Percentiles rank a stretch among this genome's conserved stretches.
These are phyloP conservation scores for Lenwebbia sp. DNA, from an alignment of 345 rosid genomes.

Conservation along the genomic window DNA sequence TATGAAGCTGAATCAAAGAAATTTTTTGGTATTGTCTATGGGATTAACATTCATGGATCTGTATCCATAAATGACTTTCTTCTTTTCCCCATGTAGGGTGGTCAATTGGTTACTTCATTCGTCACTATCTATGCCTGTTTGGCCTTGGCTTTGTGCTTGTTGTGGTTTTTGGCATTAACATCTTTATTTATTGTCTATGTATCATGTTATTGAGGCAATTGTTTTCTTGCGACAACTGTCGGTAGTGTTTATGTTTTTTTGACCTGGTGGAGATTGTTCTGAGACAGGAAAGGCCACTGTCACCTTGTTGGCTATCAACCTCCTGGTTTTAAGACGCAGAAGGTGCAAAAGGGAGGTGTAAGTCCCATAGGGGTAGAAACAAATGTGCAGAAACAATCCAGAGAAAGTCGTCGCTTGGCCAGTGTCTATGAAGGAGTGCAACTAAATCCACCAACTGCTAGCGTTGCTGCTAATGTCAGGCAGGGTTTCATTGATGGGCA, in stretches of 20 bases:
- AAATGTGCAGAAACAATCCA: constrained; percentile 12
- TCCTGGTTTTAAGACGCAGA: constrained; percentile 7
- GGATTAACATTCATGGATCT: not conserved
- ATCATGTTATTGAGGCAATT: not conserved
- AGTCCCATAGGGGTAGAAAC: not conserved
- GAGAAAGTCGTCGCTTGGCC: not conserved
- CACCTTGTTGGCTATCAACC: constrained; percentile 38
- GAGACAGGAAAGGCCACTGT: constrained; percentile 45
- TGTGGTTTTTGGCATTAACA: not conserved
- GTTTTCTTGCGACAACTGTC: not conserved
- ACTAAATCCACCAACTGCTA: constrained; percentile 5
- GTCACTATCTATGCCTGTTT: not conserved
- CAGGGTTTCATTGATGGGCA: not conserved
- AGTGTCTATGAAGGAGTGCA: constrained; percentile 11
- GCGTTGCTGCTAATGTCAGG: constrained; percentile 1
- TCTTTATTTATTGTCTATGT: not conserved
- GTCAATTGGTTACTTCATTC: not conserved
- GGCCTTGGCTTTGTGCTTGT: not conserved
- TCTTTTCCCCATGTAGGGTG: not conserved
- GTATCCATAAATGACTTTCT: not conserved
- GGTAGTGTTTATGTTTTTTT: not conserved
- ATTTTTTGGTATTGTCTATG: not conserved
- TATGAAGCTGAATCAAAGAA: not conserved
- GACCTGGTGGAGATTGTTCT: not conserved
- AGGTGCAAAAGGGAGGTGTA: constrained; percentile 1